phyloP scores from a whole-genome alignment of 2,329 filamentous ascomycete species.

The Cyphellophora europaea region DNA sequence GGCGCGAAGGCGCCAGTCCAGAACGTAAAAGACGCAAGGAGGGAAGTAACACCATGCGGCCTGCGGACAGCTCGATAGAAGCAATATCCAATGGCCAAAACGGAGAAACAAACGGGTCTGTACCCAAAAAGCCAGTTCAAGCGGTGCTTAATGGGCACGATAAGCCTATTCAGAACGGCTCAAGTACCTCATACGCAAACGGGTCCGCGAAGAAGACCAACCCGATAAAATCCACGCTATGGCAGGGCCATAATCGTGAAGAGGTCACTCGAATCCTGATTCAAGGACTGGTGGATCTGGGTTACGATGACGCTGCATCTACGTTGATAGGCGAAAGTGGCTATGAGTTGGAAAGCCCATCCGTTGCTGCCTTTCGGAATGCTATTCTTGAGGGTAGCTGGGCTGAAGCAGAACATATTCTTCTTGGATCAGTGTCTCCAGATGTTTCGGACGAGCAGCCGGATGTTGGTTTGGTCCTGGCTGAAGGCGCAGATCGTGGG shows the following conservation, averaged over 20 bases:
- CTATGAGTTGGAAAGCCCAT: slow-evolving; percentile 73
- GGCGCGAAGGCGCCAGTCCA: slow-evolving; percentile 21
- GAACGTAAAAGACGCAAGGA: slow-evolving; percentile 50
- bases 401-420: slow-evolving; percentile 71
- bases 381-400: slow-evolving; percentile 75
- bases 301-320: slow-evolving; percentile 68
- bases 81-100: slow-evolving; percentile 47
- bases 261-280: slow-evolving; percentile 90
- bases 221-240: slow-evolving; percentile 32
- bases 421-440: slow-evolving; percentile 47
- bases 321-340: slow-evolving; percentile 73
- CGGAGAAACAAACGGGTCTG: slow-evolving; percentile 49
- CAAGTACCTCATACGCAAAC: slow-evolving; percentile 30
- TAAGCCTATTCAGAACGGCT: slow-evolving; percentile 23
- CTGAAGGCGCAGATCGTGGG: slow-evolving; percentile 63
- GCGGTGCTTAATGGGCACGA: slow-evolving; percentile 48
- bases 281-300: slow-evolving; percentile 80
- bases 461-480: slow-evolving; percentile 50
- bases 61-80: slow-evolving; percentile 42
- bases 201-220: slow-evolving; percentile 26
- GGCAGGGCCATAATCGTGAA: slow-evolving; percentile 80
- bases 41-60: slow-evolving; percentile 51
- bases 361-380: slow-evolving; percentile 74
- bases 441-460: slow-evolving; percentile 25
- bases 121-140: slow-evolving; percentile 36